Conservation (phyloP, 2,329 filamentous ascomycete species). For the Cladobotryum mycophilum region DNA sequence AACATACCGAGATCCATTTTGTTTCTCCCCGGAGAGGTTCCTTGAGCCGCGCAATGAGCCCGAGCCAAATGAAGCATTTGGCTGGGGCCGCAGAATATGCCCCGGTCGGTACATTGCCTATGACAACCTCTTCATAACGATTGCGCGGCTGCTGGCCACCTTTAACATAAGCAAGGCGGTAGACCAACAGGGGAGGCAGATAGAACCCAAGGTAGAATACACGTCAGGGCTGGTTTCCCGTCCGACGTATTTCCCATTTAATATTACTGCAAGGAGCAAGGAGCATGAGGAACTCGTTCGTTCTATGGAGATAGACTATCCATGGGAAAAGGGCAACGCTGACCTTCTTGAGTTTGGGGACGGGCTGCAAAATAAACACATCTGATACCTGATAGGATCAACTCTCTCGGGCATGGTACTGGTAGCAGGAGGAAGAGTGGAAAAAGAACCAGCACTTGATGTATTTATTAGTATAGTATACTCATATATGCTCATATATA, state of each 20-base stretch:
- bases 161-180: constrained; percentile 2
- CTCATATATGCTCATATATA: too few species aligned
- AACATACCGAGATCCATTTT: neutral
- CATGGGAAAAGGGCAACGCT: too few species aligned
- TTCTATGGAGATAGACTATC: neutral
- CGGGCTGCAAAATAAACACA: too few species aligned
- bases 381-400: too few species aligned
- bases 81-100: neutral
- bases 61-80: neutral
- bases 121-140: neutral
- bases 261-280: neutral
- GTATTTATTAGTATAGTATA: too few species aligned
- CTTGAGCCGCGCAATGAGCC: neutral
- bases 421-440: too few species aligned
- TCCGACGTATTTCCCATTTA: neutral
- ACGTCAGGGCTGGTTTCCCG: neutral
- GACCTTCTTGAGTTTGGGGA: too few species aligned
- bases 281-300: neutral
- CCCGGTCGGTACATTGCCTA: neutral
- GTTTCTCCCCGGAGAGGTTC: neutral
- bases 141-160: neutral
- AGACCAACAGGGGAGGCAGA: neutral
- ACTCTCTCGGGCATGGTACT: too few species aligned
- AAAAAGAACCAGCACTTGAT: too few species aligned
- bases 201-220: neutral